A percentile compares a stretch with the other conserved stretches of the same genome.
Evolutionary conservation across 176 grass and related monocot genomes (phyloP).

Genomic region (Rhynchospora tenuis): DNA sequence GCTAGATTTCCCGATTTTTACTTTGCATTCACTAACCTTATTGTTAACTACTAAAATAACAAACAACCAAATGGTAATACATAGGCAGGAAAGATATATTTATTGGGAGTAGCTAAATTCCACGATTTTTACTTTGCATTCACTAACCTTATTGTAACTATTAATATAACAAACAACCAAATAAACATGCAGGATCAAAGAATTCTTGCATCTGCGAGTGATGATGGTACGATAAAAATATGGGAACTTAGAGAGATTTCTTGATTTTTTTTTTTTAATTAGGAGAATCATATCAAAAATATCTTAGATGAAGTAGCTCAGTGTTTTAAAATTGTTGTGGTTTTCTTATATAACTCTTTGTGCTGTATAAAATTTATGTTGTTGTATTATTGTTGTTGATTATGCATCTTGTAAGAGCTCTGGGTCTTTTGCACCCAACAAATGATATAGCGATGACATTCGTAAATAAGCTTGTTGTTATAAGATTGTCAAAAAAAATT

Average conservation of each 20-base stretch:
- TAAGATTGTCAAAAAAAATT: neutral
- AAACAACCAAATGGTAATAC: neutral
- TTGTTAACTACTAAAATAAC: no score
- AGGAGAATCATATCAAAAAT: constrained; percentile 8
- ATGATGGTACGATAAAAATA: constrained; percentile 80
- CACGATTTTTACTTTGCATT: neutral
- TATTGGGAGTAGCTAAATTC: neutral
- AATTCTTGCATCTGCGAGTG: constrained; percentile 71
- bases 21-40: neutral
- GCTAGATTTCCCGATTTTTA: neutral
- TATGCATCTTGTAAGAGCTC: constrained; percentile 1
- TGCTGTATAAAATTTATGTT: neutral
- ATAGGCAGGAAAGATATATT: neutral
- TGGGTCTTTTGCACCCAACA: no score
- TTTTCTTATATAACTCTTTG: neutral
- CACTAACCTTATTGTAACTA: neutral
- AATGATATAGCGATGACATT: neutral
- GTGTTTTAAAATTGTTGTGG: neutral
- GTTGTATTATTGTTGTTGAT: neutral
- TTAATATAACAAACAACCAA: neutral
- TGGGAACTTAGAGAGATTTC: constrained; percentile 63
- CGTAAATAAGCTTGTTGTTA: neutral
- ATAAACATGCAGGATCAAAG: constrained; percentile 48
- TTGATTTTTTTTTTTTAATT: constrained; percentile 10
- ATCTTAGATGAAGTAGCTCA: neutral